Conservation (phyloP, 371 early-diverging fungal species). For the Apophysomyces sp. region DNA sequence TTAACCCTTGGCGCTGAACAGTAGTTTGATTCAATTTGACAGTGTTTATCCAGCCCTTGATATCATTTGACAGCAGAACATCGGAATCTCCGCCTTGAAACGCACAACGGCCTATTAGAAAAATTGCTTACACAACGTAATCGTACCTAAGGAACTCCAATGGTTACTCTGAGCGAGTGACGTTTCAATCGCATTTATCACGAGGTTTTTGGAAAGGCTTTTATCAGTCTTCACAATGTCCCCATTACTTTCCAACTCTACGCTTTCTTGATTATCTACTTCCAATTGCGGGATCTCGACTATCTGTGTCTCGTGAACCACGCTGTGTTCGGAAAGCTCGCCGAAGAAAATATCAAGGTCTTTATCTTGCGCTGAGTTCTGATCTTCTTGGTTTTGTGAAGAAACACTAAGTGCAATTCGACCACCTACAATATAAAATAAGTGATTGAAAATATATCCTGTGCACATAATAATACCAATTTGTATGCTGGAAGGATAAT, state of each 20-base stretch:
- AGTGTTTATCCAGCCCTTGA: background rate
- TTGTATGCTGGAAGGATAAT: background rate
- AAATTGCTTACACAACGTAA: background rate
- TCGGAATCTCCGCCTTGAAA: background rate
- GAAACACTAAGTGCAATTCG: background rate
- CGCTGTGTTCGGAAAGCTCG: background rate
- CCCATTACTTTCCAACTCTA: background rate
- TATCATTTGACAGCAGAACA: background rate
- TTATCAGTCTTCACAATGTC: background rate
- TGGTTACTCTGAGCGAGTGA: background rate
- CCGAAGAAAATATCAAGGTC: background rate
- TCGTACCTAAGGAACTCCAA: background rate
- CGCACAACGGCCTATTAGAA: background rate
- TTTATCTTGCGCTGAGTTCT: background rate
- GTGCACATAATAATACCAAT: background rate
- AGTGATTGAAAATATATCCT: background rate
- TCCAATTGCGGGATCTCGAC: background rate
- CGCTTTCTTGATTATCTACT: background rate
- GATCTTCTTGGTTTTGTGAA: background rate
- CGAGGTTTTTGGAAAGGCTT: background rate
- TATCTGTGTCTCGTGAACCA: background rate
- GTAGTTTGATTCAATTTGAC: background rate
- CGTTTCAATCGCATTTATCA: background rate
- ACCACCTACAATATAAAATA: background rate
- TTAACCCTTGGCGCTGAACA: background rate